Evolutionary conservation across 108 stramenopile genomes (phyloP).

Genomic region (Cyclotella baltica): DNA sequence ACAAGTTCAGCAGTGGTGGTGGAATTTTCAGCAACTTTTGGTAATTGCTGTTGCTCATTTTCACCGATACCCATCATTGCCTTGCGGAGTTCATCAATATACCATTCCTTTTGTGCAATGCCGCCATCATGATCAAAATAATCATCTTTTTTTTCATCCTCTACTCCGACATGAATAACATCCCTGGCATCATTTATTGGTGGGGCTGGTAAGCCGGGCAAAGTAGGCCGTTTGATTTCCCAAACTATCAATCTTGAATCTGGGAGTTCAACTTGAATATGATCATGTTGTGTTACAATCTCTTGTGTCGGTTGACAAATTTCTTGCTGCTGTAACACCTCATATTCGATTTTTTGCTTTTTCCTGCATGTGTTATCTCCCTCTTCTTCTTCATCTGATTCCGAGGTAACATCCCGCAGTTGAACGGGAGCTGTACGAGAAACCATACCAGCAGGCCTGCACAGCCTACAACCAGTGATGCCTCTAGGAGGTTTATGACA

Average conservation of each 20-base stretch:
- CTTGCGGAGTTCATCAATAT: not conserved
- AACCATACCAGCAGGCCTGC: not conserved
- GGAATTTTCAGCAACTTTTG: too few relatives aligned
- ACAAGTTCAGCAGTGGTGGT: too few relatives aligned
- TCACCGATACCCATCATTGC: not conserved
- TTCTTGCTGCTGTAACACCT: not conserved
- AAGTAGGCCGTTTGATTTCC: not conserved
- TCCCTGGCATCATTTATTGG: not conserved
- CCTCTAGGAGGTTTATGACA: not conserved
- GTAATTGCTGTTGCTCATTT: not conserved
- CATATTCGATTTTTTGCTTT: not conserved
- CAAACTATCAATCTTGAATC: constrained; percentile 11
- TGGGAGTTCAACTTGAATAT: not conserved
- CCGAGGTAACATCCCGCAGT: not conserved
- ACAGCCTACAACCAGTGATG: not conserved
- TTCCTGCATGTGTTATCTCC: not conserved
- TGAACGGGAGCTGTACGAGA: not conserved
- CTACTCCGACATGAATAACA: not conserved
- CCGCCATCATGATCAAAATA: not conserved
- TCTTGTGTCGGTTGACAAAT: not conserved
- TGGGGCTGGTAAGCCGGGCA: not conserved
- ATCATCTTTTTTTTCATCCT: not conserved
- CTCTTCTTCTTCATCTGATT: not conserved
- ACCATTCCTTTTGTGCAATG: not conserved
- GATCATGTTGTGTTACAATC: not conserved